Base-by-base conservation (phyloP, 345 rosid species). In the Heritiera fomes region DNA sequence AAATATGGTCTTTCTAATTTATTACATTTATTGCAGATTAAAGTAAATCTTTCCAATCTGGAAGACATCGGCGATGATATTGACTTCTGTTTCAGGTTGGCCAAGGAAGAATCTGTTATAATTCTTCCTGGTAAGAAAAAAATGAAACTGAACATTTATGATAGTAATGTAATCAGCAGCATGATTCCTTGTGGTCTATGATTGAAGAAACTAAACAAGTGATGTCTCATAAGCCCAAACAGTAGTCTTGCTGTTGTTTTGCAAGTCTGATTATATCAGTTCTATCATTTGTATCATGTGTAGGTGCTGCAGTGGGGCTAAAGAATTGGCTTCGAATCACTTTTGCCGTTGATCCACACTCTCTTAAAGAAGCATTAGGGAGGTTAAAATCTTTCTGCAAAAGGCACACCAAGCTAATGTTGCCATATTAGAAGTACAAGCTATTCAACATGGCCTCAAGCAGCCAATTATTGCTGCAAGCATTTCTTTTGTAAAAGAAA, bases 21-120 rank as follows among this genome's bases (percentile, higher is more conserved):
- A 53, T 8, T 6, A 3, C 38, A 49, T 18, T 38, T 8, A 20
- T 69, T 60, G 77, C 84, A 95, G 99, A 81, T 87, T 80, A 95
- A 93, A 83, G 56, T 93, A 81, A 87, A 91, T 82, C 88, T 90
- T 40, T 89, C 90, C 0, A 71, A 86, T 58, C 85, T 91, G 20
- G 88, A 87, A 47, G 92, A 93, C 80, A 86, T 95, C 79, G 86
- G 88, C 8, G 95, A 92, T 11, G 99, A 95, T 77, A 89, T 92
- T 8, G 98, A 95, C 82, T 93, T 95, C 85, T 93, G 98, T 83
- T 92, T 95, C 89, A 92, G 91, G 85, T 83, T 95, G 70, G 98
- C 91, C 46, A 88, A 89, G 84, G 99, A 95, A 85, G 99, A 95
- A 91, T 90, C 94, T 34, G 92, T 95, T 52, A 91, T 93, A 49